Evolutionary conservation across 2,329 filamentous ascomycete genomes (phyloP), one percentile per base, ranked within the genome.

Genomic region (Grosmannia huntii): DNA sequence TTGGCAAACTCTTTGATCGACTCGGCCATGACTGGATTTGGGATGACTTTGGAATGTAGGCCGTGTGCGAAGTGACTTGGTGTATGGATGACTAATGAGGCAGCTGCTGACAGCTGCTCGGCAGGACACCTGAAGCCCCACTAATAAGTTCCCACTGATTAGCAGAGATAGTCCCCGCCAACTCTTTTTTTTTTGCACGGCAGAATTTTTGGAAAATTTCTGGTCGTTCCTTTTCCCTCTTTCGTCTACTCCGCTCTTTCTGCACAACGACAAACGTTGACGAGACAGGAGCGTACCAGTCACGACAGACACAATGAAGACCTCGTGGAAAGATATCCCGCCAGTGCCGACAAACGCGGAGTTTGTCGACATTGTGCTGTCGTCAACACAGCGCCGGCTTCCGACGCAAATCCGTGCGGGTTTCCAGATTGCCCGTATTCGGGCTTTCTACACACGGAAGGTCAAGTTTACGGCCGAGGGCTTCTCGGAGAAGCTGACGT

Each of bases 331-430:
- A 71, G 85, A 88, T 69, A 95, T 95, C 66, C 85, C 87, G 62
- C 89, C 90, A 64, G 89, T 95, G 64, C 92, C 92, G 60, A 95
- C 89, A 68, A 86, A 86, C 72, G 87, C 95, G 77, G 94, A 99
- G 75, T 97, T 99, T 69, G 81, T 99, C 67, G 94, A 99, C 74
- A 96, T 99, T 71, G 91, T 97, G 64, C 82, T 99, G 67, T 95
- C 89, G 69, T 81, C 94, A 66, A 96, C 90, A 5, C 92, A 97
- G 79, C 82, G 92, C 69, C 86, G 92, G 62, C 79, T 99, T 63
- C 94, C 94, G 16, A 99, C 70, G 0, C 54, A 96, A 77, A 97
- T 99, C 70, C 84, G 94, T 67, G 84, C 91, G 48, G 94, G 94
- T 60, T 99, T 99, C 80, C 87, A 96, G 74, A 96, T 97, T 71